phyloP scores from a whole-genome alignment of 2,329 filamentous ascomycete species.

The Verticillium dahliae region DNA sequence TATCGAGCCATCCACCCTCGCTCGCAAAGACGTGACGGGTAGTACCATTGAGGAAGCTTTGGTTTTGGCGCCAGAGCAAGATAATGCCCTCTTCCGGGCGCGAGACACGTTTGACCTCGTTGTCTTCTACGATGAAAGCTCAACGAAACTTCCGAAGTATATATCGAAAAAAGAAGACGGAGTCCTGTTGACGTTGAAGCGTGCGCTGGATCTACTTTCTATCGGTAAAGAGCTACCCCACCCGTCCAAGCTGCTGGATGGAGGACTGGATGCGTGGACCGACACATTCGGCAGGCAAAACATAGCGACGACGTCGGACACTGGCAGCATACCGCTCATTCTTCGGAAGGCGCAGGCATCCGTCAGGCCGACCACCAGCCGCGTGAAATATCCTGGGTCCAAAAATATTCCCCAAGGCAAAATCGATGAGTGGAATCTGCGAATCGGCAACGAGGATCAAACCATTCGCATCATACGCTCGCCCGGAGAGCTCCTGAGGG shows the following conservation, averaged over 20 bases:
- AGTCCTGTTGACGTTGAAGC: slow-evolving; percentile 66
- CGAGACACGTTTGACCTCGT: slow-evolving; percentile 76
- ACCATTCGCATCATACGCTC: neutral
- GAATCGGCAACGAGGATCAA: neutral
- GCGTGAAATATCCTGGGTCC: neutral
- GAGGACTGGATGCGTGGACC: slow-evolving; percentile 81
- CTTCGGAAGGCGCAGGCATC: neutral
- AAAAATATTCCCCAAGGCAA: neutral
- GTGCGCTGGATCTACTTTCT: slow-evolving; percentile 79
- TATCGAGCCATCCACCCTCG: slow-evolving; percentile 70
- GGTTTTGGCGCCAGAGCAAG: slow-evolving; percentile 64
- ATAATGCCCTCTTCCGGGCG: slow-evolving; percentile 66
- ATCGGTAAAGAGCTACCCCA: slow-evolving; percentile 67
- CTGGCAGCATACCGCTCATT: neutral
- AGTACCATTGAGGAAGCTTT: slow-evolving; percentile 60
- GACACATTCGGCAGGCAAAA: slow-evolving; percentile 62
- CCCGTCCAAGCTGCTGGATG: slow-evolving; percentile 69
- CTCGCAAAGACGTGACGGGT: slow-evolving; percentile 61
- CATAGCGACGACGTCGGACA: neutral
- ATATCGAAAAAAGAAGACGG: slow-evolving; percentile 30
- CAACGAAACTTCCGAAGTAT: slow-evolving; percentile 41
- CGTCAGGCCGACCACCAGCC: neutral
- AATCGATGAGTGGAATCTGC: neutral
- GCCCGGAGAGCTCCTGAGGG: neutral
- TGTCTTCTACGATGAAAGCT: slow-evolving; percentile 79